Conservation (phyloP, 768 basidiomycete genomes). For the Crucibulum laeve region DNA sequence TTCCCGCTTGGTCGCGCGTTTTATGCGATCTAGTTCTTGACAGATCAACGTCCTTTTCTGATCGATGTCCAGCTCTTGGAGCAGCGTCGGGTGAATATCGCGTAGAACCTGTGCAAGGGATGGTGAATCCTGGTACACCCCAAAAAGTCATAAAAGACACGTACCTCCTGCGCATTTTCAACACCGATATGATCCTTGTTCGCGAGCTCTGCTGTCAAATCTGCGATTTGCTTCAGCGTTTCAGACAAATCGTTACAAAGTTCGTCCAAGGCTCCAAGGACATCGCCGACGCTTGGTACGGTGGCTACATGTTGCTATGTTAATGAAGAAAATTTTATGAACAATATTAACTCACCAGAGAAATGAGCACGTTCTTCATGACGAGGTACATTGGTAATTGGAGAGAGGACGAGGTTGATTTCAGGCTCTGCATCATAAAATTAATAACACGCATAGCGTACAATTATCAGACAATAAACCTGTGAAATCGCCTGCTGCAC, state of each 20-base stretch:
- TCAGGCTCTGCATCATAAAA: constrained; percentile 52
- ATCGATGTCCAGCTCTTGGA: constrained; percentile 62
- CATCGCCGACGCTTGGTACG: constrained; percentile 72
- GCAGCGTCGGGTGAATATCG: constrained; percentile 46
- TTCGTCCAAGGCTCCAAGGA: constrained; percentile 60
- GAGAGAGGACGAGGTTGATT: constrained; percentile 67
- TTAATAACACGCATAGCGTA: not conserved
- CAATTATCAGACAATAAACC: constrained; percentile 27
- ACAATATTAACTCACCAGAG: constrained; percentile 37
- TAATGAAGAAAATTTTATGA: not conserved
- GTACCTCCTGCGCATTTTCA: constrained; percentile 70
- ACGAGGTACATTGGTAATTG: constrained; percentile 52
- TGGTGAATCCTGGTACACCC: too few relatives aligned
- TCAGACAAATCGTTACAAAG: constrained; percentile 58
- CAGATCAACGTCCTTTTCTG: constrained; percentile 68
- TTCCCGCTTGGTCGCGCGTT: constrained; percentile 29
- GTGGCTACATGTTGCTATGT: constrained; percentile 42
- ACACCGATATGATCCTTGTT: constrained; percentile 68
- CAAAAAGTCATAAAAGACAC: constrained; percentile 9
- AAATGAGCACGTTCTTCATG: constrained; percentile 57
- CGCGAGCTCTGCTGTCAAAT: constrained; percentile 65
- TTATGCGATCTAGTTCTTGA: constrained; percentile 52
- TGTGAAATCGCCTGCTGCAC: constrained; percentile 68
- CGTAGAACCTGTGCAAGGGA: constrained; percentile 36
- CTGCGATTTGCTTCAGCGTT: constrained; percentile 61